phyloP scores from a whole-genome alignment of 2,329 filamentous ascomycete genomes.

The Aureobasidium pullulans region DNA sequence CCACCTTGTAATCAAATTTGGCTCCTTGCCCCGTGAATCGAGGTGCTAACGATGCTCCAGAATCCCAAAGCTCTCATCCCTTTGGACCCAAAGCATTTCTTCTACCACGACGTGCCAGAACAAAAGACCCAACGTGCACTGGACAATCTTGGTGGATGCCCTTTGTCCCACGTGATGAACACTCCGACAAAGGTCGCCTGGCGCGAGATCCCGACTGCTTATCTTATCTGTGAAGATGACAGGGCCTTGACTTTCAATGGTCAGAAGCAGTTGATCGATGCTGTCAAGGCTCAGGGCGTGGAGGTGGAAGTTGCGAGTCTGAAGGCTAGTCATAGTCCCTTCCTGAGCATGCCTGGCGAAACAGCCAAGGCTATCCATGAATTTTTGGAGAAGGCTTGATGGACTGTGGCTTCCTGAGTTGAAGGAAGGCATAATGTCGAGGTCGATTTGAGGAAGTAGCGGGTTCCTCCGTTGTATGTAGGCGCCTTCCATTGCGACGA shows the following conservation, averaged over 20 bases:
- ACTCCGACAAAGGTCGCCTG: neutral
- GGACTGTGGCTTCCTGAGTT: neutral
- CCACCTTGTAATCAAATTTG: no score
- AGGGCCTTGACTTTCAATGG: conserved; percentile 28
- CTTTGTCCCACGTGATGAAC: neutral
- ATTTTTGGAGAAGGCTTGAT: conserved; percentile 15
- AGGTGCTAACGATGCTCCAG: neutral
- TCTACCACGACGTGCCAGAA: conserved; percentile 9
- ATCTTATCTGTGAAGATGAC: conserved; percentile 35
- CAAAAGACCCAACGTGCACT: neutral
- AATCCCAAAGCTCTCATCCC: neutral
- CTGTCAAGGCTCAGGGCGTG: conserved; percentile 14
- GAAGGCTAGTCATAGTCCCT: conserved; percentile 23
- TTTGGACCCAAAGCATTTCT: neutral
- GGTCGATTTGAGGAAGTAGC: neutral
- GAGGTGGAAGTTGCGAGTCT: conserved; percentile 17
- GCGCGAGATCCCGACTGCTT: conserved; percentile 33
- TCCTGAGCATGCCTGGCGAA: conserved; percentile 22
- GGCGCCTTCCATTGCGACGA: no score
- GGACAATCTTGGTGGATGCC: neutral
- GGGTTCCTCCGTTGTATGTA: neutral
- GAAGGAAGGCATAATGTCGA: neutral
- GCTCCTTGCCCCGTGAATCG: no score
- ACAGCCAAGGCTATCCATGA: conserved; percentile 17
- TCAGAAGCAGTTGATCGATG: conserved; percentile 32